phyloP scores from a whole-genome alignment of 2,329 filamentous ascomycete genomes.

The Proliferodiscus dingleyae region DNA sequence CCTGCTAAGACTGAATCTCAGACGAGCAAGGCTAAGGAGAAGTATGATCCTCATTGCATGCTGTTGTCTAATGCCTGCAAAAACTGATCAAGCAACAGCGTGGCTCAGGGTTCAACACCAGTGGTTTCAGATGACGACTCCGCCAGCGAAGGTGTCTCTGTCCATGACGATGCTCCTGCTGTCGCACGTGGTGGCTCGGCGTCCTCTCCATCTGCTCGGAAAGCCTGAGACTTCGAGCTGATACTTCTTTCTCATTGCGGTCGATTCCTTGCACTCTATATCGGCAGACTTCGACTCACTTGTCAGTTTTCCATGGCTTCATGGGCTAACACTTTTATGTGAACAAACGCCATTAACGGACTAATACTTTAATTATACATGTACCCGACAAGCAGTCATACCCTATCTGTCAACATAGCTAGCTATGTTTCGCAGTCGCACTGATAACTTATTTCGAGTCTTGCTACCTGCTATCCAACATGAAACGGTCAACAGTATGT shows the following conservation, averaged over 20 bases:
- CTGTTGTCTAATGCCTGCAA: neutral
- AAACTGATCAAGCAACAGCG: slow-evolving; percentile 14
- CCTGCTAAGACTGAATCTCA: slow-evolving; percentile 26
- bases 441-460: slow-evolving; percentile 28
- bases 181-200: slow-evolving; percentile 22
- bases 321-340: slow-evolving; percentile 15
- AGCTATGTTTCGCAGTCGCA: slow-evolving; percentile 23
- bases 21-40: slow-evolving; percentile 23
- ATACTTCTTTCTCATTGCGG: neutral
- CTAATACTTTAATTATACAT: slow-evolving; percentile 22
- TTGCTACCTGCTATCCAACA: slow-evolving; percentile 24
- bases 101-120: slow-evolving; percentile 20
- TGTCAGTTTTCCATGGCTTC: slow-evolving; percentile 12
- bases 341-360: slow-evolving; percentile 22
- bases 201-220: slow-evolving; percentile 29
- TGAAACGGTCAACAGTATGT: slow-evolving; percentile 21
- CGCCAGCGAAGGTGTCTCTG: slow-evolving; percentile 28
- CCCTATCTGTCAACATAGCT: slow-evolving; percentile 27
- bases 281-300: slow-evolving; percentile 5
- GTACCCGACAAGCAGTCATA: slow-evolving; percentile 23
- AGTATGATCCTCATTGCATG: slow-evolving; percentile 19
- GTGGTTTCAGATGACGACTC: slow-evolving; percentile 31
- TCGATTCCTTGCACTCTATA: slow-evolving; percentile 1
- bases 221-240: slow-evolving; percentile 17
- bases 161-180: slow-evolving; percentile 30